Evolutionary conservation across 2,329 filamentous ascomycete species (phyloP), one percentile per base, ranked within the genome.

Genomic region (Orbilia brochopaga): DNA sequence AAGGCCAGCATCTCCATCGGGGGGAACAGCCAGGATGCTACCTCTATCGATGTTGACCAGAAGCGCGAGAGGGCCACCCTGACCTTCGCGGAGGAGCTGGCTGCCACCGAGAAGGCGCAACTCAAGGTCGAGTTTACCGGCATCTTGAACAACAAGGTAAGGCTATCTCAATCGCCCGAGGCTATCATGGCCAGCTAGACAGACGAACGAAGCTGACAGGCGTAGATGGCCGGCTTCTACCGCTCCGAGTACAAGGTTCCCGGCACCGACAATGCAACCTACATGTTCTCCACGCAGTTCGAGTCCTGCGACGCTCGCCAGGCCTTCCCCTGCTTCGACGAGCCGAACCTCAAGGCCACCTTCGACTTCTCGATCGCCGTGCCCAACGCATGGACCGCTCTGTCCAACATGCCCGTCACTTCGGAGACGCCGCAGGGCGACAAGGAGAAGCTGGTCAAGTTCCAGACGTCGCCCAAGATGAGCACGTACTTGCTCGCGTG

Each of bases 251-350:
- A 99, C 81, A 96, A 91, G 83, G 91, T 92, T 17, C 63, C 44
- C 17, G 73, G 75, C 7, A 73, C 69, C 30, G 69, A 74, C 30
- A 69, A 74, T 15, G 40, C 56, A 2, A 75, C 76, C 21, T 75
- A 82, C 76, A 92, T 93, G 90, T 83, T 96, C 80, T 96, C 91
- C 82, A 99, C 94, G 54, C 94, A 99, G 79, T 99, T 99, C 78
- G 94, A 99, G 83, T 89, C 92, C 51, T 96, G 92, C 78, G 94
- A 99, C 81, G 94, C 94, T 73, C 89, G 94, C 75, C 86, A 92
- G 75, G 93, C 94, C 7, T 97, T 99, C 81, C 94, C 94, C 53
- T 99, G 94, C 82, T 97, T 97, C 78, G 94, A 99, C 78, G 94
- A 99, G 82, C 94, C 94, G 46, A 96, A 96, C 78, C 85, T 97